Base-by-base conservation (phyloP, 352 stramenopile species). In the Elongisporangium prolatum region DNA sequence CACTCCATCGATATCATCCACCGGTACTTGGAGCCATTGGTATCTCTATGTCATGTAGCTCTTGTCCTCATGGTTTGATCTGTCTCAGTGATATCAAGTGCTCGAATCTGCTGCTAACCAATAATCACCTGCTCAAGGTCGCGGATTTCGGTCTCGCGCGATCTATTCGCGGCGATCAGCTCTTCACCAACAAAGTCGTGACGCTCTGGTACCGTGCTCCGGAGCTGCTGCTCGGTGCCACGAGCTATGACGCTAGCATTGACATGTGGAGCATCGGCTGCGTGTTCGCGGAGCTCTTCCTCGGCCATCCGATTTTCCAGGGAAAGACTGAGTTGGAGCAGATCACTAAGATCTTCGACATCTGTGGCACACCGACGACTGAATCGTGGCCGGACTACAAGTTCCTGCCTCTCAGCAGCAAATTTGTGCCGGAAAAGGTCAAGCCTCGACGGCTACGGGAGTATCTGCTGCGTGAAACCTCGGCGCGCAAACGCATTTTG, bases 231-330 rank as follows among this genome's bases (percentile, higher is more conserved):
- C 77, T 98, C 11, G 92, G 95, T 8, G 92, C 82, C n/a, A 98
- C 92, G 1, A 88, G 76, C 55, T 98, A 98, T 68, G 88, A 96
- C 38, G 83, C 84, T 7, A 96, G 78, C 38, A 96, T 98, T 47
- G 95, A 98, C 67, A 96, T 97, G 75, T 98, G 95, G 93, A 97
- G 94, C 37, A 96, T 98, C 49, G 95, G 94, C 0, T 96, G 86
- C 28, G 84, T 96, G 2, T 89, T 96, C 60, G 86, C 80, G 5
- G 86, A 96, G 67, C 60, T 96, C 3, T 96, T 93, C 61, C 89
- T 94, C 25, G 86, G 86, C 8, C 83, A 92, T 49, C 84, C 86
- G 11, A 72, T 96, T 14, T 94, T 96, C 64, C 83, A 93, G 59
- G 86, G 86, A 49, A 94, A 93, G 80, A 89, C 84, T 5, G 86